A percentile compares a stretch with the other conserved stretches of the same genome.
These are phyloP conservation scores for Hortaea werneckii DNA, from an alignment of 2,329 filamentous ascomycete genomes.

Conservation along the genomic window DNA sequence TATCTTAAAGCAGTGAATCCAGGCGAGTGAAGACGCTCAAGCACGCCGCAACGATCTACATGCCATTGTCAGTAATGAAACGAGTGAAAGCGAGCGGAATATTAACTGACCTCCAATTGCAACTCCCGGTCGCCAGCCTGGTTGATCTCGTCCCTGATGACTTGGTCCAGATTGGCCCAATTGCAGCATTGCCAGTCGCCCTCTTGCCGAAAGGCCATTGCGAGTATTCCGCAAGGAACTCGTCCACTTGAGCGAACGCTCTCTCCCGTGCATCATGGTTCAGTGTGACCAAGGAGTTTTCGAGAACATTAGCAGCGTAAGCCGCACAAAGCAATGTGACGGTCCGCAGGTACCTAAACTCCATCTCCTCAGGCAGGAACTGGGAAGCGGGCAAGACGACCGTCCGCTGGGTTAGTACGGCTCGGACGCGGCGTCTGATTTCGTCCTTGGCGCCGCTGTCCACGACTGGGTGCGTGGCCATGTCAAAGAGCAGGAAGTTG, in stretches of 20 bases:
- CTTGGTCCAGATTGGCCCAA: conserved; percentile 88
- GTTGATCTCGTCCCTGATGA: conserved; percentile 78
- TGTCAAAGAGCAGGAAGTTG: conserved; percentile 99
- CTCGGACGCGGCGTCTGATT: conserved; percentile 84
- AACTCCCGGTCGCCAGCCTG: conserved; percentile 86
- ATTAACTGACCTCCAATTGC: conserved; percentile 72
- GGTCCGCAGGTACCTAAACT: conserved; percentile 86
- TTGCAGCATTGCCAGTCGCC: conserved; percentile 62
- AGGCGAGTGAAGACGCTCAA: conserved; percentile 95
- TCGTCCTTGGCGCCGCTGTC: conserved; percentile 97
- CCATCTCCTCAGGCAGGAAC: conserved; percentile 87
- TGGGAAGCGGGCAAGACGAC: conserved; percentile 78
- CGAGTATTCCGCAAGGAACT: conserved; percentile 88
- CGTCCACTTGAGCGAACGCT: conserved; percentile 94
- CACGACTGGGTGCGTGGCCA: conserved; percentile 96
- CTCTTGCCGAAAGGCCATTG: conserved; percentile 94
- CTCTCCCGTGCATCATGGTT: conserved; percentile 89
- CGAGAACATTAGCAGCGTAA: conserved; percentile 93
- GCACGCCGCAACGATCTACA: conserved; percentile 76
- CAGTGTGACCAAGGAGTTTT: conserved; percentile 90
- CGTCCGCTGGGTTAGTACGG: conserved; percentile 84
- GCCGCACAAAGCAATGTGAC: conserved; percentile 95
- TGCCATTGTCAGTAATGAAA: neutral
- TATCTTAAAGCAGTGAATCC: conserved; percentile 73
- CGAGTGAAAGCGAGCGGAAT: neutral